Evolutionary conservation across 2,329 filamentous ascomycete species (phyloP), one percentile per base, ranked within the genome.

Genomic region (Pseudogymnoascus sp.): DNA sequence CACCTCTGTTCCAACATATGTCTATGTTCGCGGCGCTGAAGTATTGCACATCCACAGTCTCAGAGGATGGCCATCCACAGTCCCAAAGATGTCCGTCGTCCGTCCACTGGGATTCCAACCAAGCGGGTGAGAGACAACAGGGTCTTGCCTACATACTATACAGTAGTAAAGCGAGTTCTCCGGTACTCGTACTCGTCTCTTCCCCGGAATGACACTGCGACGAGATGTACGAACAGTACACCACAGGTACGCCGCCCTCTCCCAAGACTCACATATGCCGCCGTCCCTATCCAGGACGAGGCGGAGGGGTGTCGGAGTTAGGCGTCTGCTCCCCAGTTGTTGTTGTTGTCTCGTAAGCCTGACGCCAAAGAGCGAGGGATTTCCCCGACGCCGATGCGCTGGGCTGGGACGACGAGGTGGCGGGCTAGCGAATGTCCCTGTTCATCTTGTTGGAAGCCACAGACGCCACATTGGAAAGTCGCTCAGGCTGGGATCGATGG

Each of bases 381-480:
- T 53, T 53, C 46, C 50, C 28, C 26, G 50, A 56, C n/a, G 50
- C 50, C 50, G 50, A 56, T 56, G 50, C n/a, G 50, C 28, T 56
- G 50, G 50, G 50, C 28, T 33, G 28, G 50, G 50, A 56, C 26
- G 50, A 26, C 12, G 26, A 33, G n/a, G 28, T n/a, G 50, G 8
- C 50, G 26, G n/a, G 26, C 19, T 53, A 19, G 46, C n/a, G 28
- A 56, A 56, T 19, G 26, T 56, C 26, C 50, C 50, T 33, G 26
- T 56, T 33, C 50, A 56, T 56, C 50, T 56, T 33, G 50, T 56
- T 56, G 14, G 26, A 56, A 56, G 50, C 50, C 50, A 56, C 50
- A 19, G 16, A 33, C 50, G 50, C 50, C 50, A 56, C 50, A 50
- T 56, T 56, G 50, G n/a, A 56, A 56, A 56, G 50, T 56, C 28